phyloP scores from a whole-genome alignment of 129 eudicot species.

The Helichrysum umbraculigerum region DNA sequence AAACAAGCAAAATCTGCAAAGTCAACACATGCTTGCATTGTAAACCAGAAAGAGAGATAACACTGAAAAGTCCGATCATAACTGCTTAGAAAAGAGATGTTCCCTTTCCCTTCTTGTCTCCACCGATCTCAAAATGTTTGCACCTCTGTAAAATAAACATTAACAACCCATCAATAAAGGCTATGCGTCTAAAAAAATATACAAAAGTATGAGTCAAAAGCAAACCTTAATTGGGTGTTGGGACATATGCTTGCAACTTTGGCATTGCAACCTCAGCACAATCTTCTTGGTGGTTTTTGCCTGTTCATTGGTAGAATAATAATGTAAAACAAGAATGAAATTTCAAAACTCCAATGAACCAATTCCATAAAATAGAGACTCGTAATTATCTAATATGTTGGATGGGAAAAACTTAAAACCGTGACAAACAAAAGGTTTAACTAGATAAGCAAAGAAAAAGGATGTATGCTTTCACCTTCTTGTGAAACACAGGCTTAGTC shows the following conservation, averaged over 20 bases:
- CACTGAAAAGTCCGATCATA: background rate
- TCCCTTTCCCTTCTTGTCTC: slow-evolving; percentile 80
- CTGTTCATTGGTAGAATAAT: slow-evolving; percentile 14
- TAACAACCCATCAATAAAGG: background rate
- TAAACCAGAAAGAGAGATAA: slow-evolving; percentile 13
- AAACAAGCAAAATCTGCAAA: slow-evolving; percentile 5
- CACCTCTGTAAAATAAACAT: slow-evolving; percentile 44
- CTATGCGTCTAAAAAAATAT: background rate
- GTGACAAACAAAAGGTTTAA: background rate
- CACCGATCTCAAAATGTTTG: slow-evolving; percentile 73
- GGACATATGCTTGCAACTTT: slow-evolving; percentile 65
- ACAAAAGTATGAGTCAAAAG: background rate
- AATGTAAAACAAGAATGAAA: background rate
- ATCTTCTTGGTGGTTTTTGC: slow-evolving; percentile 69
- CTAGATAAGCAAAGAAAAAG: background rate
- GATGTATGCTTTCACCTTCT: slow-evolving; percentile 36
- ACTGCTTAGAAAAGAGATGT: slow-evolving; percentile 52
- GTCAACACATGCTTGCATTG: slow-evolving; percentile 17
- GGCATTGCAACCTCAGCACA: slow-evolving; percentile 66
- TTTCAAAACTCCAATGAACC: background rate
- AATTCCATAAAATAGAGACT: background rate
- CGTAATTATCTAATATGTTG: background rate
- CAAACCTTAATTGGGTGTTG: slow-evolving; percentile 62
- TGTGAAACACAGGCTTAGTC: slow-evolving; percentile 69
- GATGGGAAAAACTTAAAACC: background rate